Base-by-base conservation (phyloP, 768 basidiomycete species). In the Nevesoporus exiguus region DNA sequence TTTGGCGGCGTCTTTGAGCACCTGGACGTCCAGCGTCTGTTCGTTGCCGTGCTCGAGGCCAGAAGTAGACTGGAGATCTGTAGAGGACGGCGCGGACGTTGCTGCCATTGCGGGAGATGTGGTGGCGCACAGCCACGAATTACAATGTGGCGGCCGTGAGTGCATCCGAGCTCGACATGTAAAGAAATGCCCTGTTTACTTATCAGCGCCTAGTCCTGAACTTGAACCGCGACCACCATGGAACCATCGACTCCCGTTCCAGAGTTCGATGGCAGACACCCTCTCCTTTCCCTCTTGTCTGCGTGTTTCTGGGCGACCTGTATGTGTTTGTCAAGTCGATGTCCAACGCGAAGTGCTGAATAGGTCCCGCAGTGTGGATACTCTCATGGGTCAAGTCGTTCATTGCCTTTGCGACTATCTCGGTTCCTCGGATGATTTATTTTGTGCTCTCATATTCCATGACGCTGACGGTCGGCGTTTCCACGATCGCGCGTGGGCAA, bases 261-360 rank as follows among this genome's bases (percentile, higher is more conserved):
- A 27, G 66, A 61, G 34, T 60, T 66, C 29, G 61, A 70, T 46
- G 77, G 78, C 58, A 74, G 77, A 54, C 90, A 92, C 61, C 90
- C 90, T 11, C 73, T 93, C 24, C 76, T 92, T 45, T 85, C 88
- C 13, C 73, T 93, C 40, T 73, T 90, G 22, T 87, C 89, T 19
- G 89, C 91, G 7, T 88, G 80, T 64, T 92, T 92, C 70, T 92
- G 90, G 87, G 87, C 87, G 24, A 81, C 90, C 47, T 60, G 90
- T 93, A 67, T 59, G 90, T 85, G 36, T 37, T 49, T 36, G 49
- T 30, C 34, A 11, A 4, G 40, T 39, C 44, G 36, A 49, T 47
- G 30, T 30, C 17, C 56, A 33, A 25, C 51, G 24, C 24, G 21
- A 47, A 55, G 36, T 31, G 7, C 45, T 8, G 54, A 50, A 60